Base-by-base conservation (phyloP, 352 stramenopile genomes). In the Phytophthora pinifolia region DNA sequence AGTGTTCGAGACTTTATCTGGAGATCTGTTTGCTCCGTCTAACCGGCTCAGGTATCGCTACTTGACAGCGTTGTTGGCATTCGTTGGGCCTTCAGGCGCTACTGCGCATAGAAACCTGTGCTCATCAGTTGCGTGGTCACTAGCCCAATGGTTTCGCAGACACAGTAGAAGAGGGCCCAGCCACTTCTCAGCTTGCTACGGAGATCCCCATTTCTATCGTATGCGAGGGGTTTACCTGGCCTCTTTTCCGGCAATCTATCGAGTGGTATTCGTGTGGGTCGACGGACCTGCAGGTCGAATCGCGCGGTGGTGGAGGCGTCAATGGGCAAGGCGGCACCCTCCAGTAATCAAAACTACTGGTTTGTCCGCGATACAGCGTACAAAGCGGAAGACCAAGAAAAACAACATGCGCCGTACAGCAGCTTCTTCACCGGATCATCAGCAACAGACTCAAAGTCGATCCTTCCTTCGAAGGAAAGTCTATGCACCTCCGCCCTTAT, bases 211-310 rank as follows among this genome's bases (percentile, higher is more conserved):
- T 25, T 80, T 61, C 44, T 78, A 75, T 50, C 43, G n/a, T 6
- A n/a, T 79, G 32, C 67, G 70, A 15, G 9, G n/a, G 6, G 17
- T 76, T 13, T 83, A 70, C 49, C 55, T 22, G 30, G 29, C 8
- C n/a, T 46, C 34, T 20, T 83, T 80, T 22, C 58, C 54, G 27
- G 36, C 36, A 4, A 79, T 83, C 39, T 73, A 79, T 39, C 46
- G 51, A 10, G 50, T 44, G 5, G 53, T 74, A 13, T 80, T 83
- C 37, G 60, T 45, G 7, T 74, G 67, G 67, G 31, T 76, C n/a
- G 70, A 74, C 33, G 50, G 31, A 1, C 70, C 57, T 31, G 67
- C 67, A 25, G 33, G 41, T 12, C 59, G 37, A n/a, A 72, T 83
- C 49, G 58, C 48, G 17, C 41, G 44, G 1, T 76, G 71, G 48